A percentile compares a stretch with the other conserved stretches of the same genome.
Evolutionary conservation across 257 asterid genomes (phyloP).

Genomic region (Solanum dulcamara): DNA sequence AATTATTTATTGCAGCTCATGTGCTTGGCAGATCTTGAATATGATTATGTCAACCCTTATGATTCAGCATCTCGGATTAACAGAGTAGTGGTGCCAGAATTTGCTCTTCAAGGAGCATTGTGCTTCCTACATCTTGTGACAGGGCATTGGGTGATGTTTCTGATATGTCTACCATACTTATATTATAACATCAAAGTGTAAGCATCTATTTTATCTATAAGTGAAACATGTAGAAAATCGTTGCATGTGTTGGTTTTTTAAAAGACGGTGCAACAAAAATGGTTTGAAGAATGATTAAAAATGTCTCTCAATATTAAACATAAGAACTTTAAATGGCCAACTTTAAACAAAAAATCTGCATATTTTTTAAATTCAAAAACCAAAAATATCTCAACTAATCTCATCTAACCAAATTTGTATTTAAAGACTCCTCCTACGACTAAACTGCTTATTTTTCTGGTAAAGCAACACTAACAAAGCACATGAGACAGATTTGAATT

Average conservation of each 20-base stretch:
- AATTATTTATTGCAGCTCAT: constrained; percentile 46
- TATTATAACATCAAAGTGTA: constrained; percentile 52
- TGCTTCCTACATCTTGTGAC: constrained; percentile 66
- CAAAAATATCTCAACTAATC: background rate
- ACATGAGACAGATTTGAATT: background rate
- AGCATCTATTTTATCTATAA: constrained; percentile 13
- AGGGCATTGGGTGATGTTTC: constrained; percentile 77
- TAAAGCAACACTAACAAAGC: background rate
- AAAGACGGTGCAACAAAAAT: background rate
- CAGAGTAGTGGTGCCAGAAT: constrained; percentile 59
- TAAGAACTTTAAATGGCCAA: background rate
- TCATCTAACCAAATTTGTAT: background rate
- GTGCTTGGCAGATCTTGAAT: constrained; percentile 87
- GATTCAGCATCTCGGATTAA: constrained; percentile 82
- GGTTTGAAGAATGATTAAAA: background rate
- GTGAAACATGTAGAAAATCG: background rate
- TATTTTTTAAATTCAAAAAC: background rate
- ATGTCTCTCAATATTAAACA: background rate
- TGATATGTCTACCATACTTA: constrained; percentile 59
- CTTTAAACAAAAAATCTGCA: background rate
- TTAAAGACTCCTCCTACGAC: background rate
- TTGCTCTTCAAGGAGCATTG: constrained; percentile 42
- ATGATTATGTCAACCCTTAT: constrained; percentile 73
- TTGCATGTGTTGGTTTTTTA: background rate
- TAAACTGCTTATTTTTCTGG: background rate